These are phyloP conservation scores for Pythium pyrilobum DNA, from an alignment of 352 stramenopile species.

Conservation along the genomic window DNA sequence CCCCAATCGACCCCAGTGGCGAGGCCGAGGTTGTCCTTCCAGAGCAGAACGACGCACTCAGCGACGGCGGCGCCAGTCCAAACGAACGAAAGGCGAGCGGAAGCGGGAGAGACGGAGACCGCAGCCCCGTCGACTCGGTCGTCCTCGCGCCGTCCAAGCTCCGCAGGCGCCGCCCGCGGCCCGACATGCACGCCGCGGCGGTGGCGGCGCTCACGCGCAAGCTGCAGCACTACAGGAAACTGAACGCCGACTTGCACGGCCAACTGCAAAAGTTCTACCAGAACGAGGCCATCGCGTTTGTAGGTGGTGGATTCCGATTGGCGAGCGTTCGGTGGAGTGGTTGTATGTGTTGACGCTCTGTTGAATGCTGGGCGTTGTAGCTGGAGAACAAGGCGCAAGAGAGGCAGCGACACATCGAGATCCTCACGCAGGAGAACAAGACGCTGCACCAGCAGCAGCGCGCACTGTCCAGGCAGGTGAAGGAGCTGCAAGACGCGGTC, in stretches of 20 bases:
- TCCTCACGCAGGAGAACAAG: conserved; percentile 53
- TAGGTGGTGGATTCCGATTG: conserved; percentile 2
- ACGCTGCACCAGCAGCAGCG: conserved; percentile 52
- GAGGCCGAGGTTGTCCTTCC: not conserved
- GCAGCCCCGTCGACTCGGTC: not conserved
- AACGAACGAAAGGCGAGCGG: too few relatives aligned
- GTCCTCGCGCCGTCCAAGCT: not conserved
- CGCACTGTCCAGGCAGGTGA: conserved; percentile 45
- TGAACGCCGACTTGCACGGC: conserved; percentile 35
- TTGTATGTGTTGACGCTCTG: not conserved
- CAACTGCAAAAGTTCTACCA: conserved; percentile 48
- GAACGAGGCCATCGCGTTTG: conserved; percentile 44
- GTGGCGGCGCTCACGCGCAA: conserved; percentile 31
- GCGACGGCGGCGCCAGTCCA: not conserved
- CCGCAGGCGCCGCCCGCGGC: too few relatives aligned
- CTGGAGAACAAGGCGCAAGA: conserved; percentile 65
- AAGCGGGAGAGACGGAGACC: not conserved
- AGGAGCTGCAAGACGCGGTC: conserved; percentile 52
- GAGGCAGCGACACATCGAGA: conserved; percentile 53
- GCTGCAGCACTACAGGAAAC: conserved; percentile 36
- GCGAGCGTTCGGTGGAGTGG: not conserved
- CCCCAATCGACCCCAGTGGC: not conserved
- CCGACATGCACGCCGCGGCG: not conserved
- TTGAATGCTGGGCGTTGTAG: conserved; percentile 15
- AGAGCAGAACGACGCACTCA: not conserved